Base-by-base conservation (phyloP, 176 grass and related monocot species). In the Phoenix roebelenii region DNA sequence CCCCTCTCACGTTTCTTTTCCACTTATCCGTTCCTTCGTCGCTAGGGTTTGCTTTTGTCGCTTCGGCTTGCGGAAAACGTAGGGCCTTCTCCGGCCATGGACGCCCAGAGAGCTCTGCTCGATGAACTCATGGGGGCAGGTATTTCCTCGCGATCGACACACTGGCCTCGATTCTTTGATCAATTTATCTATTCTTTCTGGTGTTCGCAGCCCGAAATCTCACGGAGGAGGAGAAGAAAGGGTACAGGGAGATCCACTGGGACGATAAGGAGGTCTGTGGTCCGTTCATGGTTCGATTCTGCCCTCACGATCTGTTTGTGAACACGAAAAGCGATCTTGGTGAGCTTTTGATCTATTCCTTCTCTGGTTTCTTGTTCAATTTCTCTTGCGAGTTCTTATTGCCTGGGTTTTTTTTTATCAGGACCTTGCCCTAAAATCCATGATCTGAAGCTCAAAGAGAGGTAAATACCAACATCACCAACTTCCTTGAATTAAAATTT, bases 101-200 rank as follows among this genome's bases (percentile, higher is more conserved):
- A 95, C 58, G 89, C 85, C 67, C 89, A 95, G 71, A 73, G 89
- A 85, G 89, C 85, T 72, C 79, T 95, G 16, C 89, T 95, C 14
- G 89, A 95, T 58, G 89, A 89, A 79, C 89, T 95, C 72, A 95
- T 95, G 89, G 89, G 89, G 48, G 48, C 86, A 82, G 86, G 92
- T 96, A 66, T 18, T 29, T 7, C 56, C 65, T 22, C 7, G 18
- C 70, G 52, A 35, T 19, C 61, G 67, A 52, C 0, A 15, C 52
- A 3, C 58, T 7, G 3, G n/a, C 52, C 6, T 55, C 25, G 12
- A 39, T 22, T n/a, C 2, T 56, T 68, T 18, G 18, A 68, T 68
- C 24, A 3, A 15, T 56, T 48, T 18, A 12, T 44, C 10, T 44
- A 44, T 44, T 44, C 3, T 53, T 17, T 67, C 66, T 76, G 23